Conservation (phyloP, 441 rosid species). For the Erodium chrysanthum region DNA sequence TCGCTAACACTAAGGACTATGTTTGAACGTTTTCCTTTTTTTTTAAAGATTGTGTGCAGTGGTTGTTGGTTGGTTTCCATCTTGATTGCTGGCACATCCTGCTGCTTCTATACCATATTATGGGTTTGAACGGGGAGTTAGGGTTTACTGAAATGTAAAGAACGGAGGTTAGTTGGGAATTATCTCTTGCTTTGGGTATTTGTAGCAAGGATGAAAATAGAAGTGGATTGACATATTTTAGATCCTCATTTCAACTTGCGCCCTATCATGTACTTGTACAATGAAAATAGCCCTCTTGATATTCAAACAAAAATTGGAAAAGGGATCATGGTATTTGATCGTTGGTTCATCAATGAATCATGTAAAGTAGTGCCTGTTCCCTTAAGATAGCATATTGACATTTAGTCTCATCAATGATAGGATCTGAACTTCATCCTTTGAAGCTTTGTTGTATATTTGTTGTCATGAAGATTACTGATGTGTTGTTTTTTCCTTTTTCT, state of each 20-base stretch:
- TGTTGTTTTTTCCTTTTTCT: too few species aligned
- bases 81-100: neutral
- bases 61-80: neutral
- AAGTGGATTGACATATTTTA: neutral
- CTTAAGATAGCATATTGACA: neutral
- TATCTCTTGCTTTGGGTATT: neutral
- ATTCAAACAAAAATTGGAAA: neutral
- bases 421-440: neutral
- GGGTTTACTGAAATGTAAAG: neutral
- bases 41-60: neutral
- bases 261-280: neutral
- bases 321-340: neutral
- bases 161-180: neutral
- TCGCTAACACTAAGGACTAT: too few species aligned
- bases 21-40: too few species aligned
- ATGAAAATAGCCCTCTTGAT: neutral
- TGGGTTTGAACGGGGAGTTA: neutral
- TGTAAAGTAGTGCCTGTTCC: neutral
- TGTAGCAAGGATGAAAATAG: neutral
- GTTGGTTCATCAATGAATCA: neutral
- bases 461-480: too few species aligned
- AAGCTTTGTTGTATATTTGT: neutral
- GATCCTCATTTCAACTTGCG: neutral
- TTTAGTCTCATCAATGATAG: neutral
- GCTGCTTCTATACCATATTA: neutral